These are phyloP conservation scores for Lachnellula subtilissima DNA, from an alignment of 2,329 filamentous ascomycete genomes.

Conservation along the genomic window DNA sequence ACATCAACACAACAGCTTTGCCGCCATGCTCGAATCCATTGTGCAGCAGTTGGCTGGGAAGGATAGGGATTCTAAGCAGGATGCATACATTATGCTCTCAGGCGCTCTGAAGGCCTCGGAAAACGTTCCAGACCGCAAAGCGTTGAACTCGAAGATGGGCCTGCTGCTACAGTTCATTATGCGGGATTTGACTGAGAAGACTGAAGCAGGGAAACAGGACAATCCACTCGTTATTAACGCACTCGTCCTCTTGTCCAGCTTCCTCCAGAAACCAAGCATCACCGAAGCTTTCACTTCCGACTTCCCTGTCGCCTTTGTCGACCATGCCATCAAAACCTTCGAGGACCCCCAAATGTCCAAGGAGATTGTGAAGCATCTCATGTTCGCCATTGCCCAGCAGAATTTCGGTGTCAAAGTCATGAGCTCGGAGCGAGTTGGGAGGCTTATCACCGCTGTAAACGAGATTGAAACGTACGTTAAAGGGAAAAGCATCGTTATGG, in stretches of 20 bases:
- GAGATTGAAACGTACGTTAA: conserved; percentile 67
- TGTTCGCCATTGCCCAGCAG: conserved; percentile 76
- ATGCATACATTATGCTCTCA: conserved; percentile 80
- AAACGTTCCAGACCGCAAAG: conserved; percentile 69
- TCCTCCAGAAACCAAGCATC: conserved; percentile 71
- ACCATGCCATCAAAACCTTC: conserved; percentile 71
- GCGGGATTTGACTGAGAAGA: conserved; percentile 67
- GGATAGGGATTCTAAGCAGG: conserved; percentile 67
- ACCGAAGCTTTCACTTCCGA: conserved; percentile 68
- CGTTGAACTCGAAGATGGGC: conserved; percentile 70
- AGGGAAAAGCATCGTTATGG: conserved; percentile 76
- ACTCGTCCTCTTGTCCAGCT: conserved; percentile 69
- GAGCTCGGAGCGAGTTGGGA: conserved; percentile 64
- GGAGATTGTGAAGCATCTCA: conserved; percentile 69
- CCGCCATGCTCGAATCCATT: conserved; percentile 79
- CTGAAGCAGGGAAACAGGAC: conserved; percentile 53
- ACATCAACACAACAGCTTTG: conserved; percentile 51
- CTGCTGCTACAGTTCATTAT: conserved; percentile 77
- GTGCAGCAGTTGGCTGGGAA: conserved; percentile 73
- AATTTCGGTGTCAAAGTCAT: conserved; percentile 72
- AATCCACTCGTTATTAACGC: conserved; percentile 71
- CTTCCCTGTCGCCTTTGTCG: conserved; percentile 74
- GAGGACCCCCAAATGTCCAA: conserved; percentile 68
- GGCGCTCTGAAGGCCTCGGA: conserved; percentile 75
- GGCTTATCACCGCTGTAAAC: conserved; percentile 66